Conservation (phyloP, 2,329 filamentous ascomycete genomes). For the Didymella exigua region DNA sequence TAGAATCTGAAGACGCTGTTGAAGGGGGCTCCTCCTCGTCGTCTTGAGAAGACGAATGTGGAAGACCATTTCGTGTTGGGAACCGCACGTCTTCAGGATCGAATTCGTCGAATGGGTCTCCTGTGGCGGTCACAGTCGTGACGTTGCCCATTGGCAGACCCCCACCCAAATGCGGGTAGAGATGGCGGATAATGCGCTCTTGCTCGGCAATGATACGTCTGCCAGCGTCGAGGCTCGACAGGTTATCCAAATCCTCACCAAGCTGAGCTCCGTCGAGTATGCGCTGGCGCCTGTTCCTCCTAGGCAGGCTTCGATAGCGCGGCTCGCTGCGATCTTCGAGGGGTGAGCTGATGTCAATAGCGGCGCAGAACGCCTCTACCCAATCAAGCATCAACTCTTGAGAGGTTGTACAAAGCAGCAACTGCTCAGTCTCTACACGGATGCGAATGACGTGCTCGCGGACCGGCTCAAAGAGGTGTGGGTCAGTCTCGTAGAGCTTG, state of each 20-base stretch:
- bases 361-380: slow-evolving; percentile 70
- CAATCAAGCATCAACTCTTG: slow-evolving; percentile 70
- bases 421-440: slow-evolving; percentile 74
- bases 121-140: slow-evolving; percentile 17
- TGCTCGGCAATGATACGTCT: slow-evolving; percentile 54
- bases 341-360: slow-evolving; percentile 72
- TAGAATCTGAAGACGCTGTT: slow-evolving; percentile 37
- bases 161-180: slow-evolving; percentile 53
- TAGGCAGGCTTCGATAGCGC: slow-evolving; percentile 55
- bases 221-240: slow-evolving; percentile 39
- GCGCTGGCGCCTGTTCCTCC: slow-evolving; percentile 48
- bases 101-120: slow-evolving; percentile 44
- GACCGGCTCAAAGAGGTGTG: slow-evolving; percentile 53
- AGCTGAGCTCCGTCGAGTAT: slow-evolving; percentile 41
- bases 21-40: slow-evolving; percentile 29
- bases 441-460: slow-evolving; percentile 70
- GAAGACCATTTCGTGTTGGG: slow-evolving; percentile 29
- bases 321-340: slow-evolving; percentile 68
- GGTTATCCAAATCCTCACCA: slow-evolving; percentile 41
- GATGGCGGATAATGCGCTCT: slow-evolving; percentile 54
- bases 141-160: slow-evolving; percentile 16
- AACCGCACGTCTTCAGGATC: slow-evolving; percentile 48
- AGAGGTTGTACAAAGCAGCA: slow-evolving; percentile 69
- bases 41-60: slow-evolving; percentile 26
- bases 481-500: slow-evolving; percentile 53